phyloP scores from a whole-genome alignment of 768 basidiomycete species.

The Naematelia encephala region DNA sequence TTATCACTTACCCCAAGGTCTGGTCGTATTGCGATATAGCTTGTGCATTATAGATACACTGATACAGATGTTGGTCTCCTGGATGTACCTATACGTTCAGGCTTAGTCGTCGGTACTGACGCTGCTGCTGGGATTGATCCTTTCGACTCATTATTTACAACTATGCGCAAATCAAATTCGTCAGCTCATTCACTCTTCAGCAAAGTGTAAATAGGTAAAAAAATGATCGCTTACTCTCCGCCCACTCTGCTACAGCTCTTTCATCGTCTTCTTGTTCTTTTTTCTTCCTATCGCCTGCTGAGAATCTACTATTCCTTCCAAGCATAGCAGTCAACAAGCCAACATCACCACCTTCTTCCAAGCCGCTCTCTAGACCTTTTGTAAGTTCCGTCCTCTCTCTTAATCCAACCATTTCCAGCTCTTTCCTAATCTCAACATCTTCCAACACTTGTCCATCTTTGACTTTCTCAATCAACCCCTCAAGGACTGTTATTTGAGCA shows the following conservation, averaged over 20 bases:
- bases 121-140: no score
- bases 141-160: no score
- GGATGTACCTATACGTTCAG: not conserved
- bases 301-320: constrained; percentile 34
- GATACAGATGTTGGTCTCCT: not conserved
- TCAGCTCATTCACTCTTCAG: no score
- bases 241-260: not conserved
- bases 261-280: not conserved
- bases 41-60: not conserved
- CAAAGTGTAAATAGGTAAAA: not conserved
- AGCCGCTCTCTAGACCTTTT: constrained; percentile 19
- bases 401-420: constrained; percentile 50
- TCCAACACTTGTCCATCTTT: constrained; percentile 15
- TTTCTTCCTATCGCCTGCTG: not conserved
- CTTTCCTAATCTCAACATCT: constrained; percentile 42
- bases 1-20: no score
- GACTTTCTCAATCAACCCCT: constrained; percentile 31
- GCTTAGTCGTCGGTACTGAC: no score
- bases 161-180: no score
- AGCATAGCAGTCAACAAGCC: constrained; percentile 50
- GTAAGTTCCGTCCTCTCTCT: constrained; percentile 38
- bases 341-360: constrained; percentile 29
- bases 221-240: not conserved
- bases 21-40: no score
- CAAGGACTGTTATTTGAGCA: constrained; percentile 48